Evolutionary conservation across 2,329 filamentous ascomycete genomes (phyloP).

Genomic region (Colletotrichum cereale): DNA sequence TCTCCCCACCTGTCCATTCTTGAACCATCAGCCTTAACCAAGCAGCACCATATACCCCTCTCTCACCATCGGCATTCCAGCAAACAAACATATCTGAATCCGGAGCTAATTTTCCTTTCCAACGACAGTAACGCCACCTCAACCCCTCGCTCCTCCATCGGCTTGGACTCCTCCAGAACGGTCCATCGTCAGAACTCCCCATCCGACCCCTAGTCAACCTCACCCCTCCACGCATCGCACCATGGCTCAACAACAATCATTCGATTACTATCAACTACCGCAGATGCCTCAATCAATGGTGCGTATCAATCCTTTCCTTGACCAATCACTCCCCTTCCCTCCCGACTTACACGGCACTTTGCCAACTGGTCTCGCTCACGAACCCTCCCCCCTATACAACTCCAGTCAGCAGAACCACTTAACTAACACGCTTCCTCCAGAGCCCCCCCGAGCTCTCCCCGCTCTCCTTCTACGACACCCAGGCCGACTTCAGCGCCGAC

Average conservation of each 20-base stretch:
- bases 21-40: slow-evolving; percentile 33
- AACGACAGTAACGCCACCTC: slow-evolving; percentile 31
- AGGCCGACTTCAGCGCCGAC: slow-evolving; percentile 51
- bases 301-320: not conserved
- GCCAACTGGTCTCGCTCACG: not conserved
- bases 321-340: not conserved
- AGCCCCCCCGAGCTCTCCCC: slow-evolving; percentile 40
- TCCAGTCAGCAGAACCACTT: not conserved
- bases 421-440: slow-evolving; percentile 33
- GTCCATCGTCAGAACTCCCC: not conserved
- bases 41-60: slow-evolving; percentile 29
- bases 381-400: not conserved
- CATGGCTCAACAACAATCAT: slow-evolving; percentile 38
- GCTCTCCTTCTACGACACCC: slow-evolving; percentile 42
- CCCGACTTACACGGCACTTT: not conserved
- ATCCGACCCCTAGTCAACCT: slow-evolving; percentile 4
- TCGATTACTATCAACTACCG: slow-evolving; percentile 37
- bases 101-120: not conserved
- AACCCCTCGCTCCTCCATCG: slow-evolving; percentile 3
- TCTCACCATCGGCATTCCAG: slow-evolving; percentile 26
- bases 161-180: slow-evolving; percentile 3
- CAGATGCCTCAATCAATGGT: slow-evolving; percentile 38
- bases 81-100: slow-evolving; percentile 6
- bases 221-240: slow-evolving; percentile 32
- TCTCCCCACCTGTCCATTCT: slow-evolving; percentile 38